Evolutionary conservation across 441 rosid species (phyloP).

Genomic region (Rhodomyrtus psidioides): DNA sequence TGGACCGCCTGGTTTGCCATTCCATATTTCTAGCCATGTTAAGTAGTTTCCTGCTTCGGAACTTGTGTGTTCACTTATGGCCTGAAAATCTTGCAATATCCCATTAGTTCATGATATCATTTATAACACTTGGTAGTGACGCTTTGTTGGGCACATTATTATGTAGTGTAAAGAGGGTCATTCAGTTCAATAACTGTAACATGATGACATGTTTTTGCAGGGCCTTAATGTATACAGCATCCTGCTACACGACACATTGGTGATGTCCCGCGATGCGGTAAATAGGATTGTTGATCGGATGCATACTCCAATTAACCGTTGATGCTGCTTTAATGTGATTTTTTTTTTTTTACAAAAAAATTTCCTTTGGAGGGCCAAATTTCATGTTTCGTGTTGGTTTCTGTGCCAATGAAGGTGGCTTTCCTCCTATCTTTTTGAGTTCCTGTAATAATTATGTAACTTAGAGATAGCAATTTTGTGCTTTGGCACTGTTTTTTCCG

Average conservation of each 20-base stretch:
- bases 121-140: neutral
- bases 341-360: neutral
- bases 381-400: neutral
- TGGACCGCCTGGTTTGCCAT: neutral
- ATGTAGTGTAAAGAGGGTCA: neutral
- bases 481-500: neutral
- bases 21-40: neutral
- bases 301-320: constrained; percentile 86
- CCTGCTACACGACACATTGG: constrained; percentile 72
- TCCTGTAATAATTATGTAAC: neutral
- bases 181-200: neutral
- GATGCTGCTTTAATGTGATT: constrained; percentile 7
- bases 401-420: neutral
- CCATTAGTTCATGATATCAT: neutral
- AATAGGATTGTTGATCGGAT: constrained; percentile 71
- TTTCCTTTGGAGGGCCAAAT: neutral
- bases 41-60: neutral
- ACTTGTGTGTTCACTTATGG: neutral
- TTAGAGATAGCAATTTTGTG: neutral
- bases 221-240: constrained; percentile 91
- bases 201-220: constrained; percentile 26
- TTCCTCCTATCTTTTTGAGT: neutral
- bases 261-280: constrained; percentile 87
- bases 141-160: neutral
- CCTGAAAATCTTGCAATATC: neutral